A percentile compares a stretch with the other conserved stretches of the same genome.
phyloP scores from a whole-genome alignment of 306 rosid genomes.

The Cercis canadensis region DNA sequence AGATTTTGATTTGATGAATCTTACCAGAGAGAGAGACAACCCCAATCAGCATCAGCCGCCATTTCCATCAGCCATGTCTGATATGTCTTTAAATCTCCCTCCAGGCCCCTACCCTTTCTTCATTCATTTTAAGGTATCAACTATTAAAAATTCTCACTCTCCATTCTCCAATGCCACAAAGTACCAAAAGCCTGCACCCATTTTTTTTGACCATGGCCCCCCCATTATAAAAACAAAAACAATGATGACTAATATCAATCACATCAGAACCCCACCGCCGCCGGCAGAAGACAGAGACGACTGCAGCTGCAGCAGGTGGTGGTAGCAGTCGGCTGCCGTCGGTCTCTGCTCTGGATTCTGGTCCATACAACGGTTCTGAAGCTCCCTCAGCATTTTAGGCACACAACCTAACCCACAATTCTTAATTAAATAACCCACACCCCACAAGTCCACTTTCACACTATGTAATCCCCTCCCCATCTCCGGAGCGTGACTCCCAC shows the following conservation, averaged over 20 bases:
- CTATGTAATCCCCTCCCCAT: slow-evolving; percentile 90
- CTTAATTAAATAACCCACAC: slow-evolving; percentile 75
- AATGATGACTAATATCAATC: slow-evolving; percentile 34
- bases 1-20: slow-evolving; percentile 48
- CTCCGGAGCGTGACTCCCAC: slow-evolving; percentile 81
- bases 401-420: slow-evolving; percentile 64
- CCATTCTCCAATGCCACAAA: not conserved
- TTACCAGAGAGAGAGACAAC: slow-evolving; percentile 10
- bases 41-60: slow-evolving; percentile 55
- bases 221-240: not conserved
- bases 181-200: slow-evolving; percentile 7
- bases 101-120: not conserved
- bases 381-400: slow-evolving; percentile 88
- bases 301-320: slow-evolving; percentile 93
- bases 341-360: slow-evolving; percentile 89
- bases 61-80: slow-evolving; percentile 43
- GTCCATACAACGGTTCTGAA: slow-evolving; percentile 82
- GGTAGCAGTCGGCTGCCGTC: slow-evolving; percentile 97
- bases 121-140: slow-evolving; percentile 29
- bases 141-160: not conserved
- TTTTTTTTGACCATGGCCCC: no score
- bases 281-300: slow-evolving; percentile 58
- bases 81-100: not conserved
- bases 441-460: slow-evolving; percentile 97
- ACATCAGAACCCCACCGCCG: slow-evolving; percentile 58